Evolutionary conservation across 2,329 filamentous ascomycete species (phyloP).

Genomic region (Akanthomyces dipterigenus): DNA sequence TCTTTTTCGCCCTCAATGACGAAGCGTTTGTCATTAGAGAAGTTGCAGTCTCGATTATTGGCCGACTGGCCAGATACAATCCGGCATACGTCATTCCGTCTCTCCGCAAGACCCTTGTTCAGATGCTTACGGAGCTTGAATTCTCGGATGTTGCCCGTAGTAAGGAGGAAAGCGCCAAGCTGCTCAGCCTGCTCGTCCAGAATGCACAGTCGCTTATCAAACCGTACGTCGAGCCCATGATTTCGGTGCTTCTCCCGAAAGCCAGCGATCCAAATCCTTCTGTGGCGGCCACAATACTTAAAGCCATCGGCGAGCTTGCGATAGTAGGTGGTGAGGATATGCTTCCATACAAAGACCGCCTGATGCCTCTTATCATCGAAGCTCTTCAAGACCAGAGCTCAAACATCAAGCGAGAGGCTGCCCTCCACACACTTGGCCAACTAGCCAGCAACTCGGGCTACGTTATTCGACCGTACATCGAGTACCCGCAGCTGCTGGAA

Average conservation of each 20-base stretch:
- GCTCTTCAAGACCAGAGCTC: slow-evolving; percentile 92
- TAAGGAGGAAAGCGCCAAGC: slow-evolving; percentile 92
- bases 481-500: slow-evolving; percentile 89
- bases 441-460: slow-evolving; percentile 95
- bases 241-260: slow-evolving; percentile 88
- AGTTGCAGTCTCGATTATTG: slow-evolving; percentile 93
- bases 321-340: slow-evolving; percentile 93
- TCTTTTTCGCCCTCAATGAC: slow-evolving; percentile 94
- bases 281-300: slow-evolving; percentile 90
- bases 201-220: slow-evolving; percentile 91
- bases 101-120: slow-evolving; percentile 87
- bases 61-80: slow-evolving; percentile 82
- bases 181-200: slow-evolving; percentile 86
- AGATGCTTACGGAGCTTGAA: slow-evolving; percentile 91
- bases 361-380: slow-evolving; percentile 94
- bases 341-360: slow-evolving; percentile 78
- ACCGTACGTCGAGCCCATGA: slow-evolving; percentile 95
- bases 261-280: slow-evolving; percentile 77
- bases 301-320: slow-evolving; percentile 88
- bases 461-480: slow-evolving; percentile 91
- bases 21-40: slow-evolving; percentile 89
- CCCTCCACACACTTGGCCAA: slow-evolving; percentile 83
- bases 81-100: slow-evolving; percentile 97
- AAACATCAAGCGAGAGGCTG: slow-evolving; percentile 81
- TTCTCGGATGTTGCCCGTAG: slow-evolving; percentile 91